Conservation (phyloP, 148 eudicot species). For the Tetragonia tetragonoides region DNA sequence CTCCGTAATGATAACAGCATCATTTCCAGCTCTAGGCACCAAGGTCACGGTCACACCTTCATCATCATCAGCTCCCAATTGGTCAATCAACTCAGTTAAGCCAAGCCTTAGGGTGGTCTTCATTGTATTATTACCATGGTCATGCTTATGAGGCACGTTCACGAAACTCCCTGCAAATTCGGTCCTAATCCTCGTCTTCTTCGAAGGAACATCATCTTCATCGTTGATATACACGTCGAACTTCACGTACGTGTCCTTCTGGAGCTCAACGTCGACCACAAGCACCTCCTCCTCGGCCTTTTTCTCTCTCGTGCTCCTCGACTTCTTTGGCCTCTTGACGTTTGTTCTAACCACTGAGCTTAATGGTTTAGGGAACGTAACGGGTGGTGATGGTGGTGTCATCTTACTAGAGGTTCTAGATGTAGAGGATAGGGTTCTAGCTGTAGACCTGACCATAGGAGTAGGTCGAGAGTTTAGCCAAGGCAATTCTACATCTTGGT, state of each 20-base stretch:
- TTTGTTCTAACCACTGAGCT: conserved; percentile 41
- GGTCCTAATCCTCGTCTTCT: conserved; percentile 36
- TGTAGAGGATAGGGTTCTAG: conserved; percentile 18
- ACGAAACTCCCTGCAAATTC: conserved; percentile 90
- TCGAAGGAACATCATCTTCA: conserved; percentile 45
- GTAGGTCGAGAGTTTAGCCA: conserved; percentile 54
- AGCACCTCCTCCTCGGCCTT: conserved; percentile 31
- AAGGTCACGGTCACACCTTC: conserved; percentile 63
- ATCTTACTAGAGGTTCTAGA: conserved; percentile 43
- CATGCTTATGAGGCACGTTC: conserved; percentile 67
- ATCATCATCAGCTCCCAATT: conserved; percentile 77
- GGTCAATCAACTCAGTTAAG: conserved; percentile 61
- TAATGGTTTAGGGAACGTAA: conserved; percentile 48
- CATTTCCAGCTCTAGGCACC: conserved; percentile 51
- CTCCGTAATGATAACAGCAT: conserved; percentile 36
- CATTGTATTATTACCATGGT: conserved; percentile 39
- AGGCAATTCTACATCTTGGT: conserved; percentile 59
- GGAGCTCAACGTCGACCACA: conserved; percentile 18
- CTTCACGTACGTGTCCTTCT: conserved; percentile 33
- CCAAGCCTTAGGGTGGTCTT: conserved; percentile 59
- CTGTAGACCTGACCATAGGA: conserved; percentile 22
- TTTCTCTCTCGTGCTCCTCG: conserved; percentile 56
- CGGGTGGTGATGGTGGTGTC: not conserved
- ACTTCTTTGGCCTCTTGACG: conserved; percentile 63
- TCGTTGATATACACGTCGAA: conserved; percentile 77